These are phyloP conservation scores for Artemisia annua DNA, from an alignment of 129 eudicot genomes.

Conservation along the genomic window DNA sequence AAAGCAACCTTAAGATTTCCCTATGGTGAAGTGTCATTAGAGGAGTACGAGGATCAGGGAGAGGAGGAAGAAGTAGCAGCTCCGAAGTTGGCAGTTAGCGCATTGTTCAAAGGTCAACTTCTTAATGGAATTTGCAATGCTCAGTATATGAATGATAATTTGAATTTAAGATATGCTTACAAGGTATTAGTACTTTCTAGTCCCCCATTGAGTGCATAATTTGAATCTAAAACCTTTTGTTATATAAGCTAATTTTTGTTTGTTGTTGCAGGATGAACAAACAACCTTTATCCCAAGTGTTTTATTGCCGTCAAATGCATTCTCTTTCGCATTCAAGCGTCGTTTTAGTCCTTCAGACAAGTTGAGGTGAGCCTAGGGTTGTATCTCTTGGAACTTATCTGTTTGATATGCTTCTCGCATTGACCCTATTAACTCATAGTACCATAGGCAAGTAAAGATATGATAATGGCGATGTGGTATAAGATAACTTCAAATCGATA, in stretches of 20 bases:
- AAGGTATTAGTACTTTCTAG: conserved; percentile 48
- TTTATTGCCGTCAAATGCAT: conserved; percentile 80
- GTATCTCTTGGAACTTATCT: background rate
- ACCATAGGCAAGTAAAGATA: conserved; percentile 2
- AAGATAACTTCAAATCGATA: background rate
- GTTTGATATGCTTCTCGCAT: background rate
- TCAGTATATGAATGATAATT: conserved; percentile 55
- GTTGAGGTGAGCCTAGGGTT: conserved; percentile 47
- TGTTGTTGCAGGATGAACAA: conserved; percentile 72
- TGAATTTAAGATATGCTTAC: conserved; percentile 69
- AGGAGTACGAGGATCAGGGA: conserved; percentile 66
- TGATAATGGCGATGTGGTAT: conserved; percentile 4
- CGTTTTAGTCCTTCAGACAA: conserved; percentile 66
- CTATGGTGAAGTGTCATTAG: conserved; percentile 80
- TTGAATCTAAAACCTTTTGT: too few relatives aligned
- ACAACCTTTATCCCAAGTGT: conserved; percentile 71
- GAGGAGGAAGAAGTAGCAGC: conserved; percentile 41
- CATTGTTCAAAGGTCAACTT: conserved; percentile 54
- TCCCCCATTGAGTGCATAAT: background rate
- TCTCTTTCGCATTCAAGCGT: conserved; percentile 78
- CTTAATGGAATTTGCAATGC: conserved; percentile 78
- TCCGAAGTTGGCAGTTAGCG: conserved; percentile 58
- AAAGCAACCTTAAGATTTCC: conserved; percentile 77
- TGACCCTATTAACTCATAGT: background rate
- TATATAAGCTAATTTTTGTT: background rate